Conservation (phyloP, 768 basidiomycete species). For the Pleurotus platypus region DNA sequence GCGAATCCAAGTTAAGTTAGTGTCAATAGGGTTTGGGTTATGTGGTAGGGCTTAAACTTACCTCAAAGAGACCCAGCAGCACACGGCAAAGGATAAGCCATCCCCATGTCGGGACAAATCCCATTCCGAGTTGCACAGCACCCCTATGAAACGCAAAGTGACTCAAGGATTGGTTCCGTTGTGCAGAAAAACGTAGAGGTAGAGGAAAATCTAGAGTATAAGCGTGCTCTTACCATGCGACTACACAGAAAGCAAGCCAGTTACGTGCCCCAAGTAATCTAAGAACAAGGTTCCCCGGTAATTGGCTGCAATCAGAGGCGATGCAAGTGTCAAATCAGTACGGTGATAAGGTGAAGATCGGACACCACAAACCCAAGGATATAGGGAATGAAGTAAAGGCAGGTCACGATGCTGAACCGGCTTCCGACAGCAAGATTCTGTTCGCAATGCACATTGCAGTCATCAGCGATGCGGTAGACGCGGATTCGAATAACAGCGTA, state of each 20-base stretch:
- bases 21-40: not conserved
- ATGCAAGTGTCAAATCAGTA: not conserved
- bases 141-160: constrained; percentile 15
- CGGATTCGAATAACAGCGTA: constrained; percentile 9
- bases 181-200: too few relatives aligned
- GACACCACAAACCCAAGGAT: constrained; percentile 31
- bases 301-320: constrained; percentile 27
- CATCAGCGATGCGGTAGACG: not conserved
- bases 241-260: constrained; percentile 36
- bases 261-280: constrained; percentile 40
- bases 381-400: constrained; percentile 43
- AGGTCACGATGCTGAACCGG: constrained; percentile 38
- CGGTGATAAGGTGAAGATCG: not conserved
- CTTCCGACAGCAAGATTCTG: constrained; percentile 29
- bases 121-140: constrained; percentile 41
- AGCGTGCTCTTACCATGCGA: constrained; percentile 28
- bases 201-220: not conserved
- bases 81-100: constrained; percentile 36
- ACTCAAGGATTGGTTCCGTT: not conserved
- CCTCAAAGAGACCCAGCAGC: constrained; percentile 43
- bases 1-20: too few relatives aligned
- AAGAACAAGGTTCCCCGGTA: constrained; percentile 42
- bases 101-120: constrained; percentile 38
- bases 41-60: constrained; percentile 10
- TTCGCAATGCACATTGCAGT: constrained; percentile 7